Base-by-base conservation (phyloP, 306 rosid genomes). In the Cyclanthera cordifolia region DNA sequence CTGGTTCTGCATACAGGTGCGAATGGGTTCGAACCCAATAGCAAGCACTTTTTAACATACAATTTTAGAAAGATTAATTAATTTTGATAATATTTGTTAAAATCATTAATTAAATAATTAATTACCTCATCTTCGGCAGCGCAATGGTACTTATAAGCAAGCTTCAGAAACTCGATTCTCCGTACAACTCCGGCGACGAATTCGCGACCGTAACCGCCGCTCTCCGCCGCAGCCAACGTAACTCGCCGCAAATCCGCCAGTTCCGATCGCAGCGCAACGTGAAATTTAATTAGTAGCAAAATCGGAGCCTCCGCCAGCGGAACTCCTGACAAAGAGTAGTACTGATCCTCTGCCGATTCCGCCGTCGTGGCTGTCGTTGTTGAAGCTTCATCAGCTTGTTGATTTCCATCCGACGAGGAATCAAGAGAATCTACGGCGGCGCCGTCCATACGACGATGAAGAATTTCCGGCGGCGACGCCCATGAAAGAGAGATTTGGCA, bases 71-170 rank as follows among this genome's bases (percentile, higher is more conserved):
- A n/a, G n/a, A n/a, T n/a, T n/a, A n/a, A n/a, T n/a, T n/a, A n/a
- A n/a, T n/a, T n/a, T n/a, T n/a, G n/a, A n/a, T n/a, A n/a, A n/a
- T n/a, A n/a, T n/a, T n/a, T n/a, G n/a, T n/a, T 39, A 9, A 8
- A 53, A 53, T 23, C n/a, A 0, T 14, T 2, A 0, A 6, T 80
- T 73, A n/a, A n/a, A n/a, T n/a, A 93, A 82, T 76, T 72, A 13
- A 13, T 54, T 39, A 86, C 97, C 98, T 87, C 95, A 49, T 93
- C 96, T 74, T 93, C 98, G 0, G 94, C 87, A 43, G 84, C 85
- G 23, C 88, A 82, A 73, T 90, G 99, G 75, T 86, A 88, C 76
- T 85, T 72, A 8, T 64, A 74, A 76, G 78, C 91, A 56, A 93
- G 74, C 71, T 85, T 83, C 34, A 93, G 80, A 78, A 90, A 88